These are phyloP conservation scores for Suillus paluster DNA, from an alignment of 768 basidiomycete genomes.

Conservation along the genomic window DNA sequence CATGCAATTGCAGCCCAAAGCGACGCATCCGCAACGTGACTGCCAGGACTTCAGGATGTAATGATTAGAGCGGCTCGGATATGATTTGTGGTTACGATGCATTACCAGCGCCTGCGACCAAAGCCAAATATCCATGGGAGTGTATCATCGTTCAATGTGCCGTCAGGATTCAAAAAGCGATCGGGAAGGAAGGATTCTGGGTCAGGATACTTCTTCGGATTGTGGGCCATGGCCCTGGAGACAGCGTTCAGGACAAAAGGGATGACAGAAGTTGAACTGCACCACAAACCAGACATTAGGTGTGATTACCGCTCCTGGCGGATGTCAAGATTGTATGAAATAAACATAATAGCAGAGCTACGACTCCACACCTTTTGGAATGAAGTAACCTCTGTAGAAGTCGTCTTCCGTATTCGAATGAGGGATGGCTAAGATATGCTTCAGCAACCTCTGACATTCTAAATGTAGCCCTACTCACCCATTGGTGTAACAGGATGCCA, in stretches of 20 bases:
- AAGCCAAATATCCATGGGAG: conserved; percentile 23
- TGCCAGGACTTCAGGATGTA: conserved; percentile 20
- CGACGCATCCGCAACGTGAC: conserved; percentile 24
- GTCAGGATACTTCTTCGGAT: conserved; percentile 40
- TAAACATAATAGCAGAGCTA: background rate
- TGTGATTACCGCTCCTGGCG: too few relatives aligned
- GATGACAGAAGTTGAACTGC: too few relatives aligned
- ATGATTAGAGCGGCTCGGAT: background rate
- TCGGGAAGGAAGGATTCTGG: conserved; percentile 42
- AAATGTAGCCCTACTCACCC: conserved; percentile 17
- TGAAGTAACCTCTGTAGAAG: conserved; percentile 39
- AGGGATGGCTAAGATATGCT: conserved; percentile 39
- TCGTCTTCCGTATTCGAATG: conserved; percentile 43
- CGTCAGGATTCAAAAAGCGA: conserved; percentile 34
- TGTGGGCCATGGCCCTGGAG: conserved; percentile 40
- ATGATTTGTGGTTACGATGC: background rate
- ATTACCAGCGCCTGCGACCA: conserved; percentile 25
- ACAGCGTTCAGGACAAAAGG: too few relatives aligned
- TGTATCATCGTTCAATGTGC: conserved; percentile 20
- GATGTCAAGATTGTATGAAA: conserved; percentile 18
- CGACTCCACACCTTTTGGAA: conserved; percentile 29
- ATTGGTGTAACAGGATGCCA: conserved; percentile 29
- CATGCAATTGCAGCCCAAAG: conserved; percentile 27
- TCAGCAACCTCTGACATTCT: background rate
- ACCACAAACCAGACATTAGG: too few relatives aligned